These are phyloP conservation scores for Phytophthora megakarya DNA, from an alignment of 352 stramenopile genomes.

Conservation along the genomic window DNA sequence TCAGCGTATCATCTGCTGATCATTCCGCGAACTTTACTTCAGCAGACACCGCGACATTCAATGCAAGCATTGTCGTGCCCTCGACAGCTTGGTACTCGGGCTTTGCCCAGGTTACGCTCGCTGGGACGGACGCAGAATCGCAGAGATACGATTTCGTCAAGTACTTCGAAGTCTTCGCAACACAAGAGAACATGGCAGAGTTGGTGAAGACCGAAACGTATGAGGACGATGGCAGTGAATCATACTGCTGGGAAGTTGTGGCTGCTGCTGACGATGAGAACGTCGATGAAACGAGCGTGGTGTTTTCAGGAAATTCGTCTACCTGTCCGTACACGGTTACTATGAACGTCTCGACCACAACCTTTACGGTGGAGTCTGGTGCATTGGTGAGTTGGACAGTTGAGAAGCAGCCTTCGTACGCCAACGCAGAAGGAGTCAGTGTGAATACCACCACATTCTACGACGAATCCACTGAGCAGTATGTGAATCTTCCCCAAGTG, in stretches of 20 bases:
- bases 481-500: constrained; percentile 46
- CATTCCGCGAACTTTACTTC: constrained; percentile 44
- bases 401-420: constrained; percentile 25
- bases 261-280: constrained; percentile 24
- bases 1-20: constrained; percentile 30
- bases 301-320: constrained; percentile 34
- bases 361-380: constrained; percentile 28
- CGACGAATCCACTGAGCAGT: constrained; percentile 31
- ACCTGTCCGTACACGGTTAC: constrained; percentile 54
- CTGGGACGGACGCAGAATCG: constrained; percentile 23
- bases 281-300: constrained; percentile 38
- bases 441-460: constrained; percentile 46
- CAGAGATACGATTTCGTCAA: constrained; percentile 59
- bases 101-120: constrained; percentile 54
- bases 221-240: constrained; percentile 29
- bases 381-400: constrained; percentile 41
- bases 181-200: constrained; percentile 23
- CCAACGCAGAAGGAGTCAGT: background rate
- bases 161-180: constrained; percentile 60
- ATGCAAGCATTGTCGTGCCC: constrained; percentile 40
- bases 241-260: constrained; percentile 58
- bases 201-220: constrained; percentile 35
- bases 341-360: constrained; percentile 35
- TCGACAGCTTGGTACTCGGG: constrained; percentile 40
- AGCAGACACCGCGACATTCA: constrained; percentile 37